A percentile compares a stretch with the other conserved stretches of the same genome.
These are phyloP conservation scores for Cordyceps fumosorosea DNA, from an alignment of 2,329 filamentous ascomycete genomes.

Conservation along the genomic window DNA sequence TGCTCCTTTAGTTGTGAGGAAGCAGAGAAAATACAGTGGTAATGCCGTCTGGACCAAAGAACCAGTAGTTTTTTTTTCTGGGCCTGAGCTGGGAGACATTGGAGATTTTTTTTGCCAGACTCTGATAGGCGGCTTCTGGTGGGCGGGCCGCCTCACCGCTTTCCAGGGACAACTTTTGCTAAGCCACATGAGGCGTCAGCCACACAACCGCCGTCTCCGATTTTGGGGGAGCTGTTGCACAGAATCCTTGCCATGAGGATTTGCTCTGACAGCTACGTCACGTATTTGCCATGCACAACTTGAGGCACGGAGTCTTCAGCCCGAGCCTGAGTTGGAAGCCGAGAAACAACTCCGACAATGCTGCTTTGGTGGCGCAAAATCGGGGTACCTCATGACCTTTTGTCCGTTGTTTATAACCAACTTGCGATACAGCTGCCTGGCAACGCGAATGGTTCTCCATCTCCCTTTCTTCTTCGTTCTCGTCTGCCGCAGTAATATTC, in stretches of 20 bases:
- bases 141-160: conserved; percentile 19
- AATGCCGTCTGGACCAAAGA: conserved; percentile 1
- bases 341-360: no score
- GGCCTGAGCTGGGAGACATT: background rate
- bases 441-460: background rate
- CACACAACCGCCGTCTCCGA: background rate
- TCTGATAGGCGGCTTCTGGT: conserved; percentile 15
- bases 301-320: no score
- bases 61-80: conserved; percentile 13
- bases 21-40: background rate
- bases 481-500: background rate
- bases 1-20: background rate
- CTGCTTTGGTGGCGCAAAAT: background rate
- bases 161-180: conserved; percentile 10
- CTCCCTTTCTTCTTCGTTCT: background rate
- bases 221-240: background rate
- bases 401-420: background rate
- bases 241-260: no score
- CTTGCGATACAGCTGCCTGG: no score
- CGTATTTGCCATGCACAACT: no score
- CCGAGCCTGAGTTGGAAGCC: no score
- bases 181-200: conserved; percentile 5
- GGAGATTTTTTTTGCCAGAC: conserved; percentile 19
- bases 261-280: no score
- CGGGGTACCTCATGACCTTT: background rate